These are phyloP conservation scores for Trypanosoma mega DNA, from an alignment of 208 protist genomes.

Conservation along the genomic window DNA sequence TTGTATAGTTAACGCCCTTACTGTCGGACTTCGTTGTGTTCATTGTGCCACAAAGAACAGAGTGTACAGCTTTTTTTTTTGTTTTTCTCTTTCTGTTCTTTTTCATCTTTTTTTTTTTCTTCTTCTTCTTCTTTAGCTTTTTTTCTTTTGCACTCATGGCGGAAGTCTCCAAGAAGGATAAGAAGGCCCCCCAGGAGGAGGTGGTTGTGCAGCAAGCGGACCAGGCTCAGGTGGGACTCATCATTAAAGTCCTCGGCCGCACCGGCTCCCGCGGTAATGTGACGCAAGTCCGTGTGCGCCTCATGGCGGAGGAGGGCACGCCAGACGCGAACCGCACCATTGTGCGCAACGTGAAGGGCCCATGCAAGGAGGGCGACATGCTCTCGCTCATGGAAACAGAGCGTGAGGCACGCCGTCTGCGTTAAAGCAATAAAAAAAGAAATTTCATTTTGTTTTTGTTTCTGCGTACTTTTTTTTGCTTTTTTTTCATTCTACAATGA, in stretches of 20 bases:
- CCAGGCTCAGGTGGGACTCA: conserved; percentile 92
- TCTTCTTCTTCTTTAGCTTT: conserved; percentile 11
- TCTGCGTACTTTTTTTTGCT: conserved; percentile 23
- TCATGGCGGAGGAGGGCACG: conserved; percentile 90
- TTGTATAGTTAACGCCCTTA: conserved; percentile 2
- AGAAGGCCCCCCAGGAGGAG: conserved; percentile 77
- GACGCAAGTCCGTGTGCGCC: conserved; percentile 97
- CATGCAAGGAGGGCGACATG: conserved; percentile 98
- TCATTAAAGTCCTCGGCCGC: conserved; percentile 98
- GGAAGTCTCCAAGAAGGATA: conserved; percentile 81
- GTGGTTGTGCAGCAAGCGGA: conserved; percentile 63
- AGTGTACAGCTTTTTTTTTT: not conserved
- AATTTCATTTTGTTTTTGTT: conserved; percentile 9
- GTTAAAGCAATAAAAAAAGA: conserved; percentile 78
- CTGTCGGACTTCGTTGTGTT: not conserved
- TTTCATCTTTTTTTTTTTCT: conserved; percentile 6
- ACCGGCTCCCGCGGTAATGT: conserved; percentile 99
- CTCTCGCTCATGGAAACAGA: conserved; percentile 99
- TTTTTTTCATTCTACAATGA: no score
- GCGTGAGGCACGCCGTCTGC: conserved; percentile 99
- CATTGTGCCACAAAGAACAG: no score
- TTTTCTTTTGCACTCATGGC: conserved; percentile 26
- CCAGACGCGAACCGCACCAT: conserved; percentile 94
- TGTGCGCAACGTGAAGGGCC: conserved; percentile 99
- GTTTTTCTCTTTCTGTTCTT: conserved; percentile 12